Conservation (phyloP, 2,329 filamentous ascomycete species). For the Aspergillus costaricaensis region DNA sequence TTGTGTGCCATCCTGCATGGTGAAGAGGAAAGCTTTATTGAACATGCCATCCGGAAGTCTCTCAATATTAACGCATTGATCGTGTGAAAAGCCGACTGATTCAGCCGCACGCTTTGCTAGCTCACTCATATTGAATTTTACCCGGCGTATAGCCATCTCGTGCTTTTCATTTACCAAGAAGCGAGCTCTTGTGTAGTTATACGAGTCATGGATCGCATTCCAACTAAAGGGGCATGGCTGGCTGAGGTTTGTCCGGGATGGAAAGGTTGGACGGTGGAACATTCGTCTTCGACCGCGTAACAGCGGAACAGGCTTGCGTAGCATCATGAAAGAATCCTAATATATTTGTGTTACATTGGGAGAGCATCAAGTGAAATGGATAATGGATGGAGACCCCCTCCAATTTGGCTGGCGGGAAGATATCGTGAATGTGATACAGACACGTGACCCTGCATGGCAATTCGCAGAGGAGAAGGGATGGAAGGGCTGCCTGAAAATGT, state of each 20-base stretch:
- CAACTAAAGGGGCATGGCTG: not conserved
- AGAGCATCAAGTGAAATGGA: too few species aligned
- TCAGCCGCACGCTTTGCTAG: not conserved
- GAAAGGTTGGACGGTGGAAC: not conserved
- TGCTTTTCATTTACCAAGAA: not conserved
- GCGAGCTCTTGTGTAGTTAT: not conserved
- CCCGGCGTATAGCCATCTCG: not conserved
- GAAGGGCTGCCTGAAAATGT: too few species aligned
- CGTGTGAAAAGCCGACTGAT: not conserved
- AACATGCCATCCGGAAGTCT: slow-evolving; percentile 24
- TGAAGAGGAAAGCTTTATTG: slow-evolving; percentile 23
- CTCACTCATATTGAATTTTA: not conserved
- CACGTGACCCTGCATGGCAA: too few species aligned
- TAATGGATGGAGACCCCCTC: too few species aligned
- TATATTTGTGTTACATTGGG: too few species aligned
- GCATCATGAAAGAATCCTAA: not conserved
- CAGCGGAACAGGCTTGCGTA: not conserved
- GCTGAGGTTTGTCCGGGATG: not conserved
- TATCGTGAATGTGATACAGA: too few species aligned
- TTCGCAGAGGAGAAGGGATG: too few species aligned
- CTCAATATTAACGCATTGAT: not conserved
- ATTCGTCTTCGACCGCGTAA: not conserved
- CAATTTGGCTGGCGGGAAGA: too few species aligned
- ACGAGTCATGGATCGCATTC: not conserved
- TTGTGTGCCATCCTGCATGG: slow-evolving; percentile 21